Evolutionary conservation across 2,329 filamentous ascomycete species (phyloP), one percentile per base, ranked within the genome.

Genomic region (Meredithiella fracta): DNA sequence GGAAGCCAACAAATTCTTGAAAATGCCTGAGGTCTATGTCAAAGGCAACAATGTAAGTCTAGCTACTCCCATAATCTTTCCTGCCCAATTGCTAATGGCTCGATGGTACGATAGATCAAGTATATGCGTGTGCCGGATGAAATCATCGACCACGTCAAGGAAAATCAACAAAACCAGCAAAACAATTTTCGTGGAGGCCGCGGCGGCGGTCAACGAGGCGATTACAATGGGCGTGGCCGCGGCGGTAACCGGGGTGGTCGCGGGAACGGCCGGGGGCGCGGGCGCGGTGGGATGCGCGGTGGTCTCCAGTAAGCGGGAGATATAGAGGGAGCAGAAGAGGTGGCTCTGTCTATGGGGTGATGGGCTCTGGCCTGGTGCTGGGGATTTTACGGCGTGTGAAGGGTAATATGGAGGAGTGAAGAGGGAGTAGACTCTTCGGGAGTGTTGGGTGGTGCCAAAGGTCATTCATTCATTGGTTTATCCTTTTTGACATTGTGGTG

Each of bases 101-200:
- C 20, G 23, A 50, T 14, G n/a, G 20, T 42, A 25, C 23, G 38
- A 42, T 65, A 96, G 92, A 98, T 98, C 73, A 98, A 98, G 75
- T 98, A 95, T 72, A 79, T 98, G 31, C 83, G 91, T 64, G 87
- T 98, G 2, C 89, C 91, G 54, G 91, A 98, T 70, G 91, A 97
- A 69, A 94, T 98, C 60, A 86, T 98, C 70, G 91, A 97, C 61
- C 70, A 88, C 40, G 90, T 92, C 23, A 94, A 89, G 74, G 91
- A 97, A 62, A 86, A 92, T 66, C 91, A 97, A 69, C 84, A 86
- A 65, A 77, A 77, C 60, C 82, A 87, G 64, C 73, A 72, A 58
- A 69, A 73, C 53, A 72, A 72, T 60, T 85, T 82, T 64, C 76
- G 83, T 57, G 82, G 85, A 51, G 82, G 83, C 42, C 75, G 81